Evolutionary conservation across 163 green algal species (phyloP), one percentile per base, ranked within the genome.

Genomic region (Smithsoniella earleae): DNA sequence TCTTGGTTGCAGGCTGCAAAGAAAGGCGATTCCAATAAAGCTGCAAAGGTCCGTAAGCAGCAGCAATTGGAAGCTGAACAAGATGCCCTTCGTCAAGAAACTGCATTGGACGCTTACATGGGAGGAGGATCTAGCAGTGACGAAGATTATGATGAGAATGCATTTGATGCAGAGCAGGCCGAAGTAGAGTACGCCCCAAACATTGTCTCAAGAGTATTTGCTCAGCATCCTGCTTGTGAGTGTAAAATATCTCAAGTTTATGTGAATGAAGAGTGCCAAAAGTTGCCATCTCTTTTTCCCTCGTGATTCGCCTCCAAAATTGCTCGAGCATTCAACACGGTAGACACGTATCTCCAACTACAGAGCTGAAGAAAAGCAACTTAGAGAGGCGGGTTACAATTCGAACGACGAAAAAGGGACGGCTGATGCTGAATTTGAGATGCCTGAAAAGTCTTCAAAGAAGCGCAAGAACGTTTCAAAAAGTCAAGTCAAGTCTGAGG

Each of bases 1-100:
- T n/a, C n/a, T n/a, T n/a, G n/a, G n/a, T n/a, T 65, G 52, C 25
- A 69, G 58, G 58, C 58, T 37, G 58, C 58, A 8, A 69, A 69
- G 58, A 69, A 69, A 69, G 58, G 58, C 3, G 58, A 69, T 13
- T 69, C 58, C 10, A 40, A 5, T 6, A 69, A 69, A 31, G 58
- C 58, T 69, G 58, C 58, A 5, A 69, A 69, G 43, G 6, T 34
- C 58, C 6, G 58, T 3, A 69, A 69, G 16, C 58, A 69, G 25
- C 18, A 30, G 8, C 22, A 69, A 31, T 18, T 36, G n/a, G 58
- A 69, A 31, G 27, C 34, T 5, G 58, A 69, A 13, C n/a, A 33
- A 34, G 40, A 49, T 22, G 58, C 58, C 27, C 58, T 45, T 5
- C 40, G 38, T 30, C 34, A 69, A 5, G 20, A 30, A 25, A 31